Percentiles rank a stretch among this genome's conserved stretches.
phyloP scores from a whole-genome alignment of 371 early-diverging fungal species.

The Haplosporangium sp. region DNA sequence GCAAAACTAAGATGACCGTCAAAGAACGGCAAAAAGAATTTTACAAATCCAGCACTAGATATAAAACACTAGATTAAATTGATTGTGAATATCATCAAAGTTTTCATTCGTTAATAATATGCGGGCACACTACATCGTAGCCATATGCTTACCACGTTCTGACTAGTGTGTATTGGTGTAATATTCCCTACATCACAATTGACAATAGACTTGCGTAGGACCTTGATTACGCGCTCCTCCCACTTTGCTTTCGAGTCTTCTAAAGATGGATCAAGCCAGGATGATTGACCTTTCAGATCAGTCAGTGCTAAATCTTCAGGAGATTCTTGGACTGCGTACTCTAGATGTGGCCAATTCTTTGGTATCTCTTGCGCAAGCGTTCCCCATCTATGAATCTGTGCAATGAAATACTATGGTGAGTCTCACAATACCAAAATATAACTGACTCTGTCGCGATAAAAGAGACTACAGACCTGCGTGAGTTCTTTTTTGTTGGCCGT shows the following conservation, averaged over 20 bases:
- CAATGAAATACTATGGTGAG: not conserved
- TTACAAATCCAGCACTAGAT: conserved; percentile 29
- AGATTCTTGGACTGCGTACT: conserved; percentile 2
- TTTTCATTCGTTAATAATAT: not conserved
- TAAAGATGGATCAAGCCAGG: conserved; percentile 14
- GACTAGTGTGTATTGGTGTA: conserved; percentile 9
- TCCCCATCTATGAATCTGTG: conserved; percentile 33
- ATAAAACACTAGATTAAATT: conserved; percentile 26
- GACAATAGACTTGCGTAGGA: not conserved
- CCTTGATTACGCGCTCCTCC: conserved; percentile 16
- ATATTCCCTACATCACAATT: not conserved
- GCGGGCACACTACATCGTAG: not conserved
- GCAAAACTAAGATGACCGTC: conserved; percentile 23
- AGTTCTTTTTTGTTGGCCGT: conserved; percentile 9
- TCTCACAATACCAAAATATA: not conserved
- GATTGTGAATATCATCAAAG: not conserved
- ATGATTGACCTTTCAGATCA: conserved; percentile 4
- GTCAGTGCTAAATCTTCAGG: conserved; percentile 13
- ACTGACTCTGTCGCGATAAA: not conserved
- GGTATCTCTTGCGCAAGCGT: conserved; percentile 11
- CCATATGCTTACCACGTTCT: conserved; percentile 34
- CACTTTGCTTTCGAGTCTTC: conserved; percentile 1
- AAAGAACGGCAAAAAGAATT: conserved; percentile 48
- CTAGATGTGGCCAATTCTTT: conserved; percentile 26
- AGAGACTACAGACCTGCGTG: conserved; percentile 16